Evolutionary conservation across 169 alveolate species (phyloP), one percentile per base, ranked within the genome.

Genomic region (Plasmodium reichenowi): DNA sequence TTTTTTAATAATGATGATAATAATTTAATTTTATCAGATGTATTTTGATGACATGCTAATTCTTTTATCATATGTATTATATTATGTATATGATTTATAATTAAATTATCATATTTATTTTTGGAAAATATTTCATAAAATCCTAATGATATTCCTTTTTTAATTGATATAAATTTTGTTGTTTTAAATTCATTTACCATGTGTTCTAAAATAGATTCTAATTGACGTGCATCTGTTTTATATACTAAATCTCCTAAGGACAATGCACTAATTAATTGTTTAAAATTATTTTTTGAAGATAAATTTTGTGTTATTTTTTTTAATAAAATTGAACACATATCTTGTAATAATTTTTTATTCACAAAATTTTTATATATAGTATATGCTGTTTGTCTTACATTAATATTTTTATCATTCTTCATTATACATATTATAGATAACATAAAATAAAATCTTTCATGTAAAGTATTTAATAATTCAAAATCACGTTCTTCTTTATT

Each of bases 391-490:
- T 86, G 92, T 64, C 68, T 86, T 26, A 86, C 92, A 86, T 86
- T 86, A 17, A 72, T 12, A 60, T 86, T 72, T 67, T 56, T 86
- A 72, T 86, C 92, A 72, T 72, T 86, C 63, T 74, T 86, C 92
- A 86, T 86, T 2, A 86, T 72, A 63, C 87, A 86, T 71, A 86
- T 86, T 20, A 86, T 52, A 15, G 92, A 86, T 60, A 86, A 58
- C 78, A 86, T 70, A 66, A 86, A 86, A 62, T 86, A 86, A 72
- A 86, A 86, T n/a, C 86, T 24, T 56, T 86, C 92, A 38, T 86
- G 92, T 67, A 86, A 70, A 0, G 50, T 22, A 56, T 86, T 56
- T 66, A 86, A 70, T 3, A 43, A 52, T 71, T 54, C 86, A 17
- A 72, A 45, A 66, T 86, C 87, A 12, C 60, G 71, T 52, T 86